Evolutionary conservation across 202 grass and related monocot species (phyloP).

Genomic region (Musa balbisiana): DNA sequence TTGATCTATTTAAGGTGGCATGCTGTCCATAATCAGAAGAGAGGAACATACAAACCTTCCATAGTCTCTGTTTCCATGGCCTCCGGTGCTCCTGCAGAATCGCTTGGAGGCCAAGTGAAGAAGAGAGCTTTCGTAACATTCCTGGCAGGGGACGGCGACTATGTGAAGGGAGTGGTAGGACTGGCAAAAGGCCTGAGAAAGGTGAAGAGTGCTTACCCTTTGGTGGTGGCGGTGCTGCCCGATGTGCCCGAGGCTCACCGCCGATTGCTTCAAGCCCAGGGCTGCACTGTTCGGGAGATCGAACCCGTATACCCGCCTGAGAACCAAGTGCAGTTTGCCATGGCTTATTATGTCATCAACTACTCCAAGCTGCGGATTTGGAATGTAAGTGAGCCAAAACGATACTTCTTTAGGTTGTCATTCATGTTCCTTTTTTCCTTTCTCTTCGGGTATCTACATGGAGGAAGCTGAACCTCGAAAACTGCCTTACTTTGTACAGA

Average conservation of each 20-base stretch:
- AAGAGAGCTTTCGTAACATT: conserved; percentile 12
- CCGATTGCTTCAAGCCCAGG: conserved; percentile 8
- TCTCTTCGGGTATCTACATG: neutral
- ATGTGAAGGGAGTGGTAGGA: conserved; percentile 18
- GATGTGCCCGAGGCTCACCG: conserved; percentile 23
- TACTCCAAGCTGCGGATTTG: conserved; percentile 27
- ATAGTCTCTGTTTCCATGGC: neutral
- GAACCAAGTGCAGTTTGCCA: conserved; percentile 17
- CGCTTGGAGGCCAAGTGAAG: neutral
- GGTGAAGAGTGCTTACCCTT: neutral
- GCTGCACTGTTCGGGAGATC: conserved; percentile 17
- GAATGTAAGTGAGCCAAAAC: conserved; percentile 1
- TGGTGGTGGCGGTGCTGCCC: conserved; percentile 16
- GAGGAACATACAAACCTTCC: neutral
- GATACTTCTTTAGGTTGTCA: neutral
- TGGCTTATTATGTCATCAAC: conserved; percentile 25
- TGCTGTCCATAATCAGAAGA: neutral
- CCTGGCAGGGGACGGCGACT: conserved; percentile 21
- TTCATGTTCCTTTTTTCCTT: too few species aligned
- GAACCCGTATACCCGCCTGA: conserved; percentile 21
- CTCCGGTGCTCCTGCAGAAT: neutral
- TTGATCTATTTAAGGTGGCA: neutral
- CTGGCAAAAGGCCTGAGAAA: conserved; percentile 18
- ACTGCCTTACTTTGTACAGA: too few species aligned
- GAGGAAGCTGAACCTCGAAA: too few species aligned